Base-by-base conservation (phyloP, 768 basidiomycete species). In the Termitomyces sp. region DNA sequence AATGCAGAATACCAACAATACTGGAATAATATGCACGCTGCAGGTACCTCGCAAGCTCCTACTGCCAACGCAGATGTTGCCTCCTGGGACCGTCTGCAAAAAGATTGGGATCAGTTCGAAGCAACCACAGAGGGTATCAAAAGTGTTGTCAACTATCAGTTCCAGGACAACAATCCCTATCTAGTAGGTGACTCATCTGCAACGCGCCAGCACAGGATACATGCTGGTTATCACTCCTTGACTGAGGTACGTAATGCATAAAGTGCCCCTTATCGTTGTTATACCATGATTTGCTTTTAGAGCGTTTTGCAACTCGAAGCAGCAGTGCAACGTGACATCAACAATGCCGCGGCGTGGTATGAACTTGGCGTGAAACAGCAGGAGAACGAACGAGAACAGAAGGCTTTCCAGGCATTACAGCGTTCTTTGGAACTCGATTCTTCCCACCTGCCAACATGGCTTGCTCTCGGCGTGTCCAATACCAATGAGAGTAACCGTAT, bases 361-460 rank as follows among this genome's bases (percentile, higher is more conserved):
- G 85, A 90, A 65, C 87, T 98, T 54, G 97, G 97, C 31, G 88
- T 99, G 53, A 95, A 92, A 73, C 97, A 98, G 70, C 97, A 99
- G 73, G 96, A 97, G 74, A 97, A 96, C 71, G 97, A 99, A 73
- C 87, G 96, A 15, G 97, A 99, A 75, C 81, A 83, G 8, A 88
- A 93, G 67, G 97, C 97, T 4, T 83, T 98, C 46, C 82, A 87
- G 58, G 97, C 97, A 2, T 82, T 99, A 20, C 77, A 82, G 53
- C 88, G 88, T 59, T 88, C 94, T 10, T 77, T 94, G 55, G 86
- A 91, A 63, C 83, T 98, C 40, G 90, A 96, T 67, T 87, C 94
- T 3, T 71, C 81, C 3, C 84, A 89, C 66, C 79, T 91, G 1
- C 82, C 87, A 0, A 83, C 96, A 1, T 96, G 94, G 88, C 86